These are phyloP conservation scores for Senna tora DNA, from an alignment of 306 rosid species.

Conservation along the genomic window DNA sequence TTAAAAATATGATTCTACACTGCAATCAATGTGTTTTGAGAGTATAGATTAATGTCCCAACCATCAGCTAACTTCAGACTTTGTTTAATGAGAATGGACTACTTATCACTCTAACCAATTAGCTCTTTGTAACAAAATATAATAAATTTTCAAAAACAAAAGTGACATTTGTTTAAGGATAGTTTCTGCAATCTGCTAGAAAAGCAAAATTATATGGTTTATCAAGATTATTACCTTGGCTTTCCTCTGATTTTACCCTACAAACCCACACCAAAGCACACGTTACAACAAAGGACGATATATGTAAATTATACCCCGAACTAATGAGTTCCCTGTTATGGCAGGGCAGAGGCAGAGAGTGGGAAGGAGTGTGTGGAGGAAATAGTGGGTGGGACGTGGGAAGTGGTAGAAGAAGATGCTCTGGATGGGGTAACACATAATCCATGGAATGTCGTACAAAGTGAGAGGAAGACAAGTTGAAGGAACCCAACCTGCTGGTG, in stretches of 20 bases:
- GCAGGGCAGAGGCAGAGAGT: neutral
- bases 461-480: neutral
- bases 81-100: too few species aligned
- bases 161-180: too few species aligned
- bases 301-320: neutral
- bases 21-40: too few species aligned
- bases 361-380: slow-evolving; percentile 8
- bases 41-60: too few species aligned
- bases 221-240: slow-evolving; percentile 15
- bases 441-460: slow-evolving; percentile 9
- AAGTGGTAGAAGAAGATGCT: slow-evolving; percentile 25
- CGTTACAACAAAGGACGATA: slow-evolving; percentile 23
- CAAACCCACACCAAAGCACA: slow-evolving; percentile 39
- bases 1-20: too few species aligned
- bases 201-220: slow-evolving; percentile 30
- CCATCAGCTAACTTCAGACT: too few species aligned
- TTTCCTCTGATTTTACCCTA: slow-evolving; percentile 26
- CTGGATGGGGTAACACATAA: neutral
- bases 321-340: neutral
- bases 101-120: too few species aligned
- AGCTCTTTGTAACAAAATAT: too few species aligned
- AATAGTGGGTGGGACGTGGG: neutral
- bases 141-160: too few species aligned
- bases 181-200: slow-evolving; percentile 53
- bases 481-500: too few species aligned